phyloP scores from a whole-genome alignment of 2,329 filamentous ascomycete genomes.

The Venturia carpophila region DNA sequence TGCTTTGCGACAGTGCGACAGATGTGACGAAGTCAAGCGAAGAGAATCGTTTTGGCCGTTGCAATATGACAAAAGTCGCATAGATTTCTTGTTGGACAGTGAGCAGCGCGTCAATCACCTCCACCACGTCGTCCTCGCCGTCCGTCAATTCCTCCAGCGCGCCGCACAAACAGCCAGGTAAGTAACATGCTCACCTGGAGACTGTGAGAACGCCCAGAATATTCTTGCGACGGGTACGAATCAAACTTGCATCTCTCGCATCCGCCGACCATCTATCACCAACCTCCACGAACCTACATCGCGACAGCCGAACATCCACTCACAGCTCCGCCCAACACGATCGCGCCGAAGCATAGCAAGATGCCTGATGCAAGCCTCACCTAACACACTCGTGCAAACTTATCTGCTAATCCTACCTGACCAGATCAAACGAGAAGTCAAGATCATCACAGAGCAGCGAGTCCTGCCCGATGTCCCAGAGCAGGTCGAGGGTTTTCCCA shows the following conservation, averaged over 20 bases:
- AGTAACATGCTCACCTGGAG: not conserved
- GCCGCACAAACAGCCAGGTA: not conserved
- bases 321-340: not conserved
- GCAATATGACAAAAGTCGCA: too few relatives aligned
- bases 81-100: too few relatives aligned
- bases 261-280: not conserved
- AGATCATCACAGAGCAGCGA: slow-evolving; percentile 86
- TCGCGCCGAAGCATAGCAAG: slow-evolving; percentile 22
- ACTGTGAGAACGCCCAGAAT: not conserved
- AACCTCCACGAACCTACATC: not conserved
- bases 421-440: slow-evolving; percentile 75
- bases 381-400: not conserved
- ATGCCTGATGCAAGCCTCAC: slow-evolving; percentile 39
- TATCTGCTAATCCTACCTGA: not conserved
- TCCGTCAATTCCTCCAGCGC: not conserved
- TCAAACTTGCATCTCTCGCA: not conserved
- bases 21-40: not conserved
- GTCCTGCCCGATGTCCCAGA: slow-evolving; percentile 80
- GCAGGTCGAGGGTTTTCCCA: slow-evolving; percentile 78
- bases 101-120: not conserved
- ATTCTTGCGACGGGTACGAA: not conserved
- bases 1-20: not conserved
- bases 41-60: not conserved
- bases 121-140: not conserved
- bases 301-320: not conserved